These are phyloP conservation scores for Rheum nobile DNA, from an alignment of 148 eudicot species.

Conservation along the genomic window DNA sequence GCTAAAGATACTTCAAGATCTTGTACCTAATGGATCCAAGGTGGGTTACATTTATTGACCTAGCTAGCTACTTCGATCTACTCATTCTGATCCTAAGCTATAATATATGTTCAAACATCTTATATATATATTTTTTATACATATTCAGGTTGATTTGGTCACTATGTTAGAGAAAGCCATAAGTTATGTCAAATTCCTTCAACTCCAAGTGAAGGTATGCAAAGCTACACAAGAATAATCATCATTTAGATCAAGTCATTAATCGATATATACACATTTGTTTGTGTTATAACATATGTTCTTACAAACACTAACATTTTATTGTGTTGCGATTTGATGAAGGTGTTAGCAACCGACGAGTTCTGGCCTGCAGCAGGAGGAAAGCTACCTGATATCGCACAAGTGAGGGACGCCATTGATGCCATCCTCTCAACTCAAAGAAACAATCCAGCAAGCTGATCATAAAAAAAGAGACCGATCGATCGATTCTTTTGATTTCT, in stretches of 20 bases:
- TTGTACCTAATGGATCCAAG: slow-evolving; percentile 96
- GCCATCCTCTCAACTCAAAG: slow-evolving; percentile 46
- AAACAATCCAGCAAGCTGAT: background rate
- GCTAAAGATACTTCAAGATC: slow-evolving; percentile 82
- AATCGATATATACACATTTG: too few species aligned
- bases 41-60: slow-evolving; percentile 15
- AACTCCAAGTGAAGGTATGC: slow-evolving; percentile 84
- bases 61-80: too few species aligned
- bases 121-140: background rate
- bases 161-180: slow-evolving; percentile 98
- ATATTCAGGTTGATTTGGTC: slow-evolving; percentile 82
- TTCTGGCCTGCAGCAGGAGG: slow-evolving; percentile 63
- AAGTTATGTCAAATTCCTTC: slow-evolving; percentile 90
- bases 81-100: background rate
- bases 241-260: too few species aligned
- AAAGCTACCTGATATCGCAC: slow-evolving; percentile 53
- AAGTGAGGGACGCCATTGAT: slow-evolving; percentile 60
- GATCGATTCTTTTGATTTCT: background rate
- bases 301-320: background rate
- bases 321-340: background rate
- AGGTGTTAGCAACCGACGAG: slow-evolving; percentile 69
- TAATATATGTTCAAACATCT: too few species aligned
- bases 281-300: background rate
- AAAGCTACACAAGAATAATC: too few species aligned
- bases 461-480: background rate